These are phyloP conservation scores for Eutypella sp. DNA, from an alignment of 2,329 filamentous ascomycete genomes.

Conservation along the genomic window DNA sequence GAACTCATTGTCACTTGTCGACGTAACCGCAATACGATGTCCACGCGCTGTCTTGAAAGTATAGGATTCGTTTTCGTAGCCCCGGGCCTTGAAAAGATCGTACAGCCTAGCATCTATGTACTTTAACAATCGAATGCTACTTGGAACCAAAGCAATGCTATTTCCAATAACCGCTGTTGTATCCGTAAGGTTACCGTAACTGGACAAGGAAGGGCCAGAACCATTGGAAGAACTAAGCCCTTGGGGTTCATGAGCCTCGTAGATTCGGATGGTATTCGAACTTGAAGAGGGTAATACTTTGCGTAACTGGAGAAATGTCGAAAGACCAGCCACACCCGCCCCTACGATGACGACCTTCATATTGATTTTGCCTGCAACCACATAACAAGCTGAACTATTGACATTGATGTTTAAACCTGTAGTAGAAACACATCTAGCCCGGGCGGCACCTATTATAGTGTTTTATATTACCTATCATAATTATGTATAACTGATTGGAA, in stretches of 20 bases:
- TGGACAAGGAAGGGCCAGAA: background rate
- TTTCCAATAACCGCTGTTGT: background rate
- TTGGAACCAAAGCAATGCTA: background rate
- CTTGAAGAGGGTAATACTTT: background rate
- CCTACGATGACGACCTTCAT: background rate
- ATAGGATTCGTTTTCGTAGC: background rate
- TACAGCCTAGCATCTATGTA: background rate
- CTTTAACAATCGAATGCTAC: background rate
- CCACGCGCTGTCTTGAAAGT: background rate
- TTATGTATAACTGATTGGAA: too few relatives aligned
- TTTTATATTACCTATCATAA: too few relatives aligned
- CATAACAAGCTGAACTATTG: background rate
- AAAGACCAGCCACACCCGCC: background rate
- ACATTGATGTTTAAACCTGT: background rate
- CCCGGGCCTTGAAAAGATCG: background rate
- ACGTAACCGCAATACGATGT: background rate
- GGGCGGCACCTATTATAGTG: too few relatives aligned
- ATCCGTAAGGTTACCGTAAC: background rate
- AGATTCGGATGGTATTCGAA: background rate
- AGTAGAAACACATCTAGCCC: background rate
- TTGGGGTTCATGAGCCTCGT: background rate
- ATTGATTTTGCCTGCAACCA: background rate
- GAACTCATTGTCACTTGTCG: background rate
- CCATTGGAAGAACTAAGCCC: background rate
- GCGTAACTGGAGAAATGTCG: background rate